These are phyloP conservation scores for Fusarium globosum DNA, from an alignment of 2,329 filamentous ascomycete genomes.

Conservation along the genomic window DNA sequence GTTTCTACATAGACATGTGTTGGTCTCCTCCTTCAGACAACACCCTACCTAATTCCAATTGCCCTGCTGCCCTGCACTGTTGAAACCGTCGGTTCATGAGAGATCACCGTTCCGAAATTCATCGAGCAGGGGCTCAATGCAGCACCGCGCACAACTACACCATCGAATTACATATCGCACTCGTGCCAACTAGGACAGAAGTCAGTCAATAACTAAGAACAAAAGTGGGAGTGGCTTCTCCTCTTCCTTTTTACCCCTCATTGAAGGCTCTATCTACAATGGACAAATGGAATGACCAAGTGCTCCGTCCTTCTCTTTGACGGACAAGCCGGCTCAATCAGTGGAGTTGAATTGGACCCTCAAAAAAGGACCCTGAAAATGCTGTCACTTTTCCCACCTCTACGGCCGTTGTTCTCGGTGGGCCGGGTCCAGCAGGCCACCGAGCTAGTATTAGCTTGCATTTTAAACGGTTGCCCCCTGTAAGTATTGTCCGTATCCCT, in stretches of 20 bases:
- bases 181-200: not conserved
- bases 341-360: constrained; percentile 30
- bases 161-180: not conserved
- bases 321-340: constrained; percentile 14
- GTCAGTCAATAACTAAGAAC: not conserved
- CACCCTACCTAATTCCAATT: not conserved
- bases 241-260: constrained; percentile 17
- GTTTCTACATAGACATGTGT: not conserved
- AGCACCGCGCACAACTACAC: not conserved
- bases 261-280: not conserved
- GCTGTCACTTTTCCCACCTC: constrained; percentile 26
- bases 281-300: not conserved
- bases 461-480: constrained; percentile 10
- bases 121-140: constrained; percentile 5
- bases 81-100: constrained; percentile 4
- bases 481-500: not conserved
- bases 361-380: constrained; percentile 35
- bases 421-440: constrained; percentile 10
- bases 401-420: constrained; percentile 10
- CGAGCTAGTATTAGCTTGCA: constrained; percentile 9
- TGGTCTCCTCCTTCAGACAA: constrained; percentile 4
- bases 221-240: not conserved
- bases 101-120: constrained; percentile 20
- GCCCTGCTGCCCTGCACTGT: not conserved
- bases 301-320: constrained; percentile 13